Conservation (phyloP, 2,329 filamentous ascomycete genomes). For the Colletotrichum sp. region DNA sequence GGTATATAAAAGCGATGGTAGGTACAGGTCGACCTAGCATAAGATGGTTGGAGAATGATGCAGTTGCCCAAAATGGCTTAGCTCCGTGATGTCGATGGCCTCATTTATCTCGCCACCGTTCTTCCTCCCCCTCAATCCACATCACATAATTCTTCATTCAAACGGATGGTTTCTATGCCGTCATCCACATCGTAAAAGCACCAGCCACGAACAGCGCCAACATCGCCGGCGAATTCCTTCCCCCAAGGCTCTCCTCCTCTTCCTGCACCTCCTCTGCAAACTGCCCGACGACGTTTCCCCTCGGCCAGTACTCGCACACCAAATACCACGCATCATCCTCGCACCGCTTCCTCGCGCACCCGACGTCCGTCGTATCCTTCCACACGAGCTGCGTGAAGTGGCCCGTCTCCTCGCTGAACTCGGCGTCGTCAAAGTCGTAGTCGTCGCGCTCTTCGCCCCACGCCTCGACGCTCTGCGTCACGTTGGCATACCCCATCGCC, state of each 20-base stretch:
- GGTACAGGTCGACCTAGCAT: background rate
- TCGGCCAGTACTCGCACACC: conserved; percentile 73
- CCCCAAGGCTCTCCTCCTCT: background rate
- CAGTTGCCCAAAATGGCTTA: background rate
- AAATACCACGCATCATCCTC: conserved; percentile 62
- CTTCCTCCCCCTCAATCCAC: background rate
- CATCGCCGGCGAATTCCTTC: background rate
- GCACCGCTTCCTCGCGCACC: conserved; percentile 48
- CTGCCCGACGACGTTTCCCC: conserved; percentile 65
- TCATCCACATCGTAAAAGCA: background rate
- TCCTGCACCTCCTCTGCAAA: conserved; percentile 41
- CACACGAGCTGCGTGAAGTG: conserved; percentile 80
- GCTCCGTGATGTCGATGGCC: background rate
- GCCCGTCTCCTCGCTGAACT: conserved; percentile 65
- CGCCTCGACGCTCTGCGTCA: conserved; percentile 62
- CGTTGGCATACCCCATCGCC: conserved; percentile 69
- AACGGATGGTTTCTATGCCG: background rate
- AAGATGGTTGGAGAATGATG: background rate
- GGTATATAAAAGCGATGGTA: background rate
- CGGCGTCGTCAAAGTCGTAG: conserved; percentile 64
- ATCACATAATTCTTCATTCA: background rate
- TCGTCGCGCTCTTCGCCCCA: conserved; percentile 67
- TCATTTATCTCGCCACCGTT: background rate
- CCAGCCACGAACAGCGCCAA: background rate
- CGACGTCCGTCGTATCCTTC: conserved; percentile 65